Conservation (phyloP, 768 basidiomycete species). For the Panaeolus papilionaceus region DNA sequence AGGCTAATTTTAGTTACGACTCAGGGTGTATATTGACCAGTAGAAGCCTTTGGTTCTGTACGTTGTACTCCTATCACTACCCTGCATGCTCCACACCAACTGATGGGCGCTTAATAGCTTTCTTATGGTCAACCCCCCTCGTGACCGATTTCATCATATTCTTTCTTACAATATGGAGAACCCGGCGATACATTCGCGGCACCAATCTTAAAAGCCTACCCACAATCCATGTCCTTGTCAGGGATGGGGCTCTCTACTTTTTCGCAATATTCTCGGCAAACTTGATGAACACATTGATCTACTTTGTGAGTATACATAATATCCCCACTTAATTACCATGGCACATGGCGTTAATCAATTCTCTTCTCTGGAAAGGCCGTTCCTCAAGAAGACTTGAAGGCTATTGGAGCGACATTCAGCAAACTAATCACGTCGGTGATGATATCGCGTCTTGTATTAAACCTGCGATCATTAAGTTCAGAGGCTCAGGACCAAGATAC, state of each 20-base stretch:
- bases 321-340: too few species aligned
- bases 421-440: conserved; percentile 37
- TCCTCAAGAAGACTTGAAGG: conserved; percentile 30
- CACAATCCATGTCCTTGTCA: conserved; percentile 30
- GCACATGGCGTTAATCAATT: neutral
- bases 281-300: conserved; percentile 33
- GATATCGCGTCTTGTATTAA: conserved; percentile 38
- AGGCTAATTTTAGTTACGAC: neutral
- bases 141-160: conserved; percentile 28
- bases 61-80: neutral
- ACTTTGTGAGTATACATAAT: conserved; percentile 27
- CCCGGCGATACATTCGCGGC: conserved; percentile 21
- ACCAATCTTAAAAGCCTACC: conserved; percentile 5
- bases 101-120: conserved; percentile 21
- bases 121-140: conserved; percentile 32
- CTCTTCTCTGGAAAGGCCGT: conserved; percentile 4
- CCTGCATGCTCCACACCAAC: neutral
- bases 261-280: conserved; percentile 34
- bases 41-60: conserved; percentile 27
- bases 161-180: conserved; percentile 26
- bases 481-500: neutral
- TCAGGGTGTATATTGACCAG: conserved; percentile 31
- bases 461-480: conserved; percentile 29
- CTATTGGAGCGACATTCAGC: conserved; percentile 38
- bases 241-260: conserved; percentile 35